A percentile compares a stretch with the other conserved stretches of the same genome.
Evolutionary conservation across 2,329 filamentous ascomycete genomes (phyloP).

Genomic region (Fusarium sp.): DNA sequence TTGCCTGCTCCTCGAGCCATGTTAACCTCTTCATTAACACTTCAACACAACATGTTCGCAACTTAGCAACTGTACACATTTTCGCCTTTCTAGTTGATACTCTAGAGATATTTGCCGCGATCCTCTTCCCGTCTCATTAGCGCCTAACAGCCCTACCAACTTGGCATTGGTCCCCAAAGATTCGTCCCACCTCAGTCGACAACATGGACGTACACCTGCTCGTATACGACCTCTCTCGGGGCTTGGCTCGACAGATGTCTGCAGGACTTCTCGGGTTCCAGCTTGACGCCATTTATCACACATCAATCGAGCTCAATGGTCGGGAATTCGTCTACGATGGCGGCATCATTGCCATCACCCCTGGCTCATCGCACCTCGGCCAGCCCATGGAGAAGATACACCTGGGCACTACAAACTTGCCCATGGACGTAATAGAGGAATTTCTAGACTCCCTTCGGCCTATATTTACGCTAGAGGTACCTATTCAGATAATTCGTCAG

Average conservation of each 20-base stretch:
- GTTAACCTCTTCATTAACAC: neutral
- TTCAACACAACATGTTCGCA: neutral
- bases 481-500: neutral
- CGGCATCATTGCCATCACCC: conserved; percentile 82
- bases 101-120: neutral
- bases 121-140: neutral
- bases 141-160: neutral
- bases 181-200: neutral
- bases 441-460: conserved; percentile 86
- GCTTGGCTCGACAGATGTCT: conserved; percentile 66
- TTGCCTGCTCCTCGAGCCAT: conserved; percentile 29
- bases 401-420: conserved; percentile 81
- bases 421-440: conserved; percentile 83
- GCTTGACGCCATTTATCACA: conserved; percentile 96
- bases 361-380: conserved; percentile 88
- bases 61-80: neutral
- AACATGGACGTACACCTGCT: conserved; percentile 81
- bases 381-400: conserved; percentile 79
- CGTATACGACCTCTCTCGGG: conserved; percentile 80
- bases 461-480: conserved; percentile 83
- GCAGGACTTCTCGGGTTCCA: conserved; percentile 64
- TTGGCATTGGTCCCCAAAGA: neutral
- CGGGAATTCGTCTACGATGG: conserved; percentile 92
- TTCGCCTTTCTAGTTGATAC: neutral
- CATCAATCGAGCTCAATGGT: conserved; percentile 85